Base-by-base conservation (phyloP, 1,284 basidiomycete genomes). In the Ceratobasidium sp. region DNA sequence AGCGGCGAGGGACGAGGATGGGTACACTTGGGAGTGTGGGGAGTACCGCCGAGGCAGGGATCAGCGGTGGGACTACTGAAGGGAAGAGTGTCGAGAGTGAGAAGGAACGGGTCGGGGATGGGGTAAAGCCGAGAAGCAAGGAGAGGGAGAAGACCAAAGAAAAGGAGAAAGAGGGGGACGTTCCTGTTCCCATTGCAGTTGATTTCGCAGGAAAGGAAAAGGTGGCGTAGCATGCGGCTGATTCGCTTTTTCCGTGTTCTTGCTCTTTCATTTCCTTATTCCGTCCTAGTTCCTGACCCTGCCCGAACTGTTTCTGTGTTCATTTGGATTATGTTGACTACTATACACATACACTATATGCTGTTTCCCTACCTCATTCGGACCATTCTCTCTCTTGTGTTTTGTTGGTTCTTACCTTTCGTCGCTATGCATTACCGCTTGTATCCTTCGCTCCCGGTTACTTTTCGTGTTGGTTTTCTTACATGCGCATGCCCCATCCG, bases 1-100 rank as follows among this genome's bases (percentile, higher is more conserved):
- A 55, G 63, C 47, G 50, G 63, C 47, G 63, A 16, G 55, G 35
- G 18, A 67, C 23, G 50, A 35, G 50, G 38, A 43, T 67, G n/a
- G 63, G 55, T 50, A 67, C 63, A 2, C 46, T 67, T 21, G 63
- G 49, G 16, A 67, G 63, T 21, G 63, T 67, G 30, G 63, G 63
- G 49, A 67, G 63, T 21, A 38, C 63, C 11, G 49, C 21, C 32
- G 63, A 67, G n/a, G 47, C 63, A 16, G 63, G 63, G 43, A 14
- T 32, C 14, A 32, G 16, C n/a, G n/a, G n/a, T n/a, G n/a, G n/a
- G n/a, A n/a, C n/a, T n/a, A n/a, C n/a, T n/a, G 49, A 52, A 8
- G 21, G 35, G 54, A 11, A 57, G 43, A 9, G 43, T 32, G 23
- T 57, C 54, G 26, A n/a, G 54, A 11, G 8, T 30, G 21, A 32